phyloP scores from a whole-genome alignment of 768 basidiomycete species.

The Psilocybe tampanensis region DNA sequence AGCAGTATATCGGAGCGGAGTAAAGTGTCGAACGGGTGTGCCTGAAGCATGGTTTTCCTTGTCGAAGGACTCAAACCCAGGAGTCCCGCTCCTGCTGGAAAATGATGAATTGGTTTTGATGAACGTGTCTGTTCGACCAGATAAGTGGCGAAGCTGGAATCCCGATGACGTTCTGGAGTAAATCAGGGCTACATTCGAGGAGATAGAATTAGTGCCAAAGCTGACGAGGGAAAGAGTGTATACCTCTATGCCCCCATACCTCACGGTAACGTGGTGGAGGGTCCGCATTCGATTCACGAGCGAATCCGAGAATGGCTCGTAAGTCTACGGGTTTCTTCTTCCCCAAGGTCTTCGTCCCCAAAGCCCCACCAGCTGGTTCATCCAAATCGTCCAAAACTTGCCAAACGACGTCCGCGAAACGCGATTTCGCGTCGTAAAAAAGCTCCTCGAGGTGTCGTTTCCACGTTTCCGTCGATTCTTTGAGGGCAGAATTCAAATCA shows the following conservation, averaged over 20 bases:
- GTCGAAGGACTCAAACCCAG: neutral
- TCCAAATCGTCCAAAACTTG: constrained; percentile 57
- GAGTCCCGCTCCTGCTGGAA: neutral
- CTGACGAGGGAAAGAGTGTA: neutral
- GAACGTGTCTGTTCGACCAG: too few relatives aligned
- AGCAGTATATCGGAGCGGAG: neutral
- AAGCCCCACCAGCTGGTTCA: constrained; percentile 26
- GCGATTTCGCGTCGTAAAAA: constrained; percentile 81
- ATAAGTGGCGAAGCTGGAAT: neutral
- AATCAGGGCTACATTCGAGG: neutral
- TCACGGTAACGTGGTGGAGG: constrained; percentile 28
- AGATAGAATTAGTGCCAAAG: constrained; percentile 18
- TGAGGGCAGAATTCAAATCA: constrained; percentile 40
- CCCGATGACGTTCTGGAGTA: neutral
- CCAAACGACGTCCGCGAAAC: constrained; percentile 95
- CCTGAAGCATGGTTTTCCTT: neutral
- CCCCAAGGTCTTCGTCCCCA: neutral
- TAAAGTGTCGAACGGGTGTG: neutral
- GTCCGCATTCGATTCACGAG: neutral
- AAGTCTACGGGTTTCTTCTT: neutral
- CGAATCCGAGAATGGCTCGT: neutral
- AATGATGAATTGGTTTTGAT: neutral
- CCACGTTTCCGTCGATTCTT: constrained; percentile 74
- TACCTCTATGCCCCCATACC: constrained; percentile 96
- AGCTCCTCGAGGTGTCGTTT: constrained; percentile 76